Base-by-base conservation (phyloP, 495 filamentous ascomycete species). In the Penicillium cataractarum region DNA sequence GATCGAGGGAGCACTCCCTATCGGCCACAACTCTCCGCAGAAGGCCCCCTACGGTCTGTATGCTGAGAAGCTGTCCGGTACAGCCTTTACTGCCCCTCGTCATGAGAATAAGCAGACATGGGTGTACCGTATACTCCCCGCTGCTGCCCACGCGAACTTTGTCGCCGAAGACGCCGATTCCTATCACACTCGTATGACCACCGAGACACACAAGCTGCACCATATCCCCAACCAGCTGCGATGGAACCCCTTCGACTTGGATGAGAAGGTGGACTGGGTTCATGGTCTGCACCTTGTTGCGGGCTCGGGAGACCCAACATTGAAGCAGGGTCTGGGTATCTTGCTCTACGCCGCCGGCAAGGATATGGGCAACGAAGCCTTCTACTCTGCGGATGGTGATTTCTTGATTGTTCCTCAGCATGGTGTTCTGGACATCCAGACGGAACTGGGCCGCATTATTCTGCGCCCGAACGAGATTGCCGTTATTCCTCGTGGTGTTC, bases 301-400 rank as follows among this genome's bases (percentile, higher is more conserved):
- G 8, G 93, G 92, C 13, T 89, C 92, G 0, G 93, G 93, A 32
- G 90, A 95, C 64, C 88, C 91, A 3, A 90, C 90, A 0, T 76
- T 91, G 72, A 97, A 96, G 72, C 79, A 84, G 21, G 93, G 93
- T 0, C 67, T 96, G 22, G 93, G 90, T 22, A 92, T 96, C 42
- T 86, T 92, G 67, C 84, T 95, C 48, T 97, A 90, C 68, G 89
- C 91, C 0, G 91, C 89, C 0, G 91, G 90, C 22, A 89, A 86
- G 66, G 88, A 90, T 60, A 97, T 97, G 93, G 82, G 81, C 44
- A 80, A 86, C 51, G 79, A 84, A 49, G 92, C 91, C 0, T 96
- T 94, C 72, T 96, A 94, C 76, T 92, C 89, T n/a, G 89, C 92
- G 0, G 93, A 97, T 68, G 93, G 93, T 0, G 93, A 97, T 74